Conservation (phyloP, 768 basidiomycete genomes). For the Daedaleopsis sinensis region DNA sequence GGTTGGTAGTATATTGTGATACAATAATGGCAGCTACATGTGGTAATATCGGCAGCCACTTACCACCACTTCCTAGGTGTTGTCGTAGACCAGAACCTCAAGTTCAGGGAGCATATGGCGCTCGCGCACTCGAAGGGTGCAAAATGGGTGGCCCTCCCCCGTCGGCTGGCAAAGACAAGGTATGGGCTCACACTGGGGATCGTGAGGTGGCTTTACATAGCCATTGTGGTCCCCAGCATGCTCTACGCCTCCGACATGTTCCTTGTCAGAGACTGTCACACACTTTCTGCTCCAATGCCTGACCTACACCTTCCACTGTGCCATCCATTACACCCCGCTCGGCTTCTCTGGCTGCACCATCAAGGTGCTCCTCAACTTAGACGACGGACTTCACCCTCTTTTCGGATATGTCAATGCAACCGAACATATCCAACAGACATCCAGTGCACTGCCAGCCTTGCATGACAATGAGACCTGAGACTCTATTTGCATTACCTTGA, state of each 20-base stretch:
- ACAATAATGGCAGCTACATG: too few species aligned
- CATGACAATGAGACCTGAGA: too few species aligned
- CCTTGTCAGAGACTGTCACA: slow-evolving; percentile 16
- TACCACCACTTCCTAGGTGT: slow-evolving; percentile 36
- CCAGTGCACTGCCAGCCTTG: background rate
- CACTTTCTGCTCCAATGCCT: slow-evolving; percentile 29
- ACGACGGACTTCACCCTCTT: background rate
- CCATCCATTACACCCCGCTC: background rate
- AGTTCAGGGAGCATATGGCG: slow-evolving; percentile 25
- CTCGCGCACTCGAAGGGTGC: slow-evolving; percentile 26
- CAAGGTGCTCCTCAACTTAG: slow-evolving; percentile 3
- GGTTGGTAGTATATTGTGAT: too few species aligned
- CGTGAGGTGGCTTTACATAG: slow-evolving; percentile 28
- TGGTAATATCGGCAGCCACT: slow-evolving; percentile 14
- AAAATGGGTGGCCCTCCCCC: slow-evolving; percentile 20
- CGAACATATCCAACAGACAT: background rate
- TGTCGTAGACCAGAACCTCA: slow-evolving; percentile 32
- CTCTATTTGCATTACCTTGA: too few species aligned
- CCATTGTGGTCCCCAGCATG: slow-evolving; percentile 31
- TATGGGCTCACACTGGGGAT: slow-evolving; percentile 23
- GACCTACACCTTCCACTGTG: background rate
- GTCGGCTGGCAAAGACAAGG: slow-evolving; percentile 22
- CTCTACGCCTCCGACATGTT: slow-evolving; percentile 27
- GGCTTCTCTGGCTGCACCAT: background rate
- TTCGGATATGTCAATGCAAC: background rate